Conservation (phyloP, 2,329 filamentous ascomycete genomes). For the Trichoderma guizhouense region DNA sequence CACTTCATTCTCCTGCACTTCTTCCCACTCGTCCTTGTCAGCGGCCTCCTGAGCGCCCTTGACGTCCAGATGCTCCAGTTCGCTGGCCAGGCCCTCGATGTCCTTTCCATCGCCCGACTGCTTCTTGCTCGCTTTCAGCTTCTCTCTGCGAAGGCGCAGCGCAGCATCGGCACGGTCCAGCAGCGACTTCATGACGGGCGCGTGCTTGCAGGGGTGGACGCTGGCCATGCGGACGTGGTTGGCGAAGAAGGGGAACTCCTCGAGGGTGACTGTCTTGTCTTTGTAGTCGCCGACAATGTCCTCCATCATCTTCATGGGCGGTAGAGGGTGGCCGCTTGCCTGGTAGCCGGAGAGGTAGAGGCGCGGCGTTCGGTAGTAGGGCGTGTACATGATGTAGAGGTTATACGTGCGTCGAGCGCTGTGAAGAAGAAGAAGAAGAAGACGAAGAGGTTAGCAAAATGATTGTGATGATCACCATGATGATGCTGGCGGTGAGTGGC, state of each 20-base stretch:
- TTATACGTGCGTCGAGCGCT: slow-evolving; percentile 91
- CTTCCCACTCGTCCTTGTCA: slow-evolving; percentile 62
- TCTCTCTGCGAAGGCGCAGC: slow-evolving; percentile 81
- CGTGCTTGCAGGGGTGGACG: slow-evolving; percentile 96
- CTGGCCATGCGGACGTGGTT: slow-evolving; percentile 92
- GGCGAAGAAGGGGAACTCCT: slow-evolving; percentile 94
- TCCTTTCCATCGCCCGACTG: slow-evolving; percentile 46
- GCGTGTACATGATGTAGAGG: slow-evolving; percentile 96
- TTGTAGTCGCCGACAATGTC: slow-evolving; percentile 96
- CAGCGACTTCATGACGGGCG: slow-evolving; percentile 95
- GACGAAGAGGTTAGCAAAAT: background rate
- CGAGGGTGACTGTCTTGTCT: slow-evolving; percentile 96
- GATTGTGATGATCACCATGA: background rate
- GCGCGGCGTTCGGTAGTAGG: slow-evolving; percentile 93
- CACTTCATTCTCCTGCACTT: slow-evolving; percentile 56
- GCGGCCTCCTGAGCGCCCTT: slow-evolving; percentile 50
- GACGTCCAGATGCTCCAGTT: slow-evolving; percentile 64
- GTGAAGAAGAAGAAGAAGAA: background rate
- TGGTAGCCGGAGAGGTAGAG: slow-evolving; percentile 92
- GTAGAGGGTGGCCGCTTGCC: slow-evolving; percentile 73
- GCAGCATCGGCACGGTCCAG: slow-evolving; percentile 93
- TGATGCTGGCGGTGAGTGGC: background rate
- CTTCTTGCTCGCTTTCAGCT: slow-evolving; percentile 61
- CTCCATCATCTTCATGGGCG: slow-evolving; percentile 88
- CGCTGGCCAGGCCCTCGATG: slow-evolving; percentile 83